Percentiles rank a stretch among this genome's conserved stretches.
Conservation (phyloP, 345 rosid genomes). For the Syzygium grande region DNA sequence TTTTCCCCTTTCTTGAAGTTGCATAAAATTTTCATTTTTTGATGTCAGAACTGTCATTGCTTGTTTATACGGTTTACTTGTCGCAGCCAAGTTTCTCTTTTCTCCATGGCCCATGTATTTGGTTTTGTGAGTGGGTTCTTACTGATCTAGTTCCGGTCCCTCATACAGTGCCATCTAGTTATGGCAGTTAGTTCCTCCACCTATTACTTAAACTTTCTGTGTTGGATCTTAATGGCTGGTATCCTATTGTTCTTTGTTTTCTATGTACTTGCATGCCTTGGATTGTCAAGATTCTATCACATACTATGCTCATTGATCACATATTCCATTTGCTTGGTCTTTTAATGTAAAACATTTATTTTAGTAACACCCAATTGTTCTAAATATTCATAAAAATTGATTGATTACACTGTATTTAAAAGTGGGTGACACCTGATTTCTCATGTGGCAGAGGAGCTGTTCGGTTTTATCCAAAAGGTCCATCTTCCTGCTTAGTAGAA, state of each 20-base stretch:
- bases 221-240: neutral
- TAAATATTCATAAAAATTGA: neutral
- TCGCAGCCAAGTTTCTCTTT: neutral
- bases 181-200: neutral
- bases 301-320: neutral
- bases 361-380: neutral
- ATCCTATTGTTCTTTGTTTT: neutral
- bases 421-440: neutral
- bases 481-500: constrained; percentile 64
- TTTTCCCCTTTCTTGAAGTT: neutral
- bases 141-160: neutral
- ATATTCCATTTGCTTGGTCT: neutral
- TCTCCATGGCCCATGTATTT: neutral
- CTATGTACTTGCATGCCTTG: neutral
- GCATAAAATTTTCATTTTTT: neutral
- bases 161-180: neutral
- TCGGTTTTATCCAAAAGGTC: constrained; percentile 76
- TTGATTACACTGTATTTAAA: neutral
- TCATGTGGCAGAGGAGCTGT: constrained; percentile 59
- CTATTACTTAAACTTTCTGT: neutral
- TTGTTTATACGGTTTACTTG: neutral
- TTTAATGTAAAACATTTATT: neutral
- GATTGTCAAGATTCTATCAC: neutral
- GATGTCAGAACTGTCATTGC: neutral
- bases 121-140: neutral